These are phyloP conservation scores for Pigoraptor vietnamica DNA, from an alignment of 78 protist species.

Conservation along the genomic window DNA sequence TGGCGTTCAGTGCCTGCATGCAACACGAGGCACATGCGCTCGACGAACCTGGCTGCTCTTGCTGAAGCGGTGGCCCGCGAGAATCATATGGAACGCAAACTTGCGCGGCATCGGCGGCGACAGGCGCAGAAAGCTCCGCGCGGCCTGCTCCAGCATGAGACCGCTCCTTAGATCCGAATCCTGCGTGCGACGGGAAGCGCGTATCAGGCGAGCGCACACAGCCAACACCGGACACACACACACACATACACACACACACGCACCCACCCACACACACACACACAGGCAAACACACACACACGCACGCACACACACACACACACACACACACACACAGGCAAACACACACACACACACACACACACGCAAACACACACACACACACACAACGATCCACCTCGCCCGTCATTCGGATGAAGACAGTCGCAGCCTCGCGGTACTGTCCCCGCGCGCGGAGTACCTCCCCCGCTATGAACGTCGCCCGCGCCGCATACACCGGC, in stretches of 20 bases:
- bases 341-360: no score
- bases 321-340: no score
- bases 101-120: conserved; percentile 2
- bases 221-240: not conserved
- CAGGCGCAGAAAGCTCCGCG: conserved; percentile 4
- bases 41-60: conserved; percentile 17
- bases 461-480: not conserved
- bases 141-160: conserved; percentile 46
- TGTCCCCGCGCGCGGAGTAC: not conserved
- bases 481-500: not conserved
- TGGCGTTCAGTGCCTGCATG: not conserved
- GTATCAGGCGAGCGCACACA: not conserved
- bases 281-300: no score
- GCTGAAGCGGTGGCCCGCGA: conserved; percentile 37
- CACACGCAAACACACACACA: no score
- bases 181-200: no score
- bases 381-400: not conserved
- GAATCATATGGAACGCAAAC: conserved; percentile 30
- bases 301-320: no score
- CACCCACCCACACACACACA: no score
- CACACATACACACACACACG: no score
- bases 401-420: conserved; percentile 3
- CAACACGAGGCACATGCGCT: not conserved
- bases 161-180: conserved; percentile 23
- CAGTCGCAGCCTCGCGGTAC: not conserved